Evolutionary conservation across 148 eudicot genomes (phyloP), one percentile per base, ranked within the genome.

Genomic region (Chenopodium berlandieri): DNA sequence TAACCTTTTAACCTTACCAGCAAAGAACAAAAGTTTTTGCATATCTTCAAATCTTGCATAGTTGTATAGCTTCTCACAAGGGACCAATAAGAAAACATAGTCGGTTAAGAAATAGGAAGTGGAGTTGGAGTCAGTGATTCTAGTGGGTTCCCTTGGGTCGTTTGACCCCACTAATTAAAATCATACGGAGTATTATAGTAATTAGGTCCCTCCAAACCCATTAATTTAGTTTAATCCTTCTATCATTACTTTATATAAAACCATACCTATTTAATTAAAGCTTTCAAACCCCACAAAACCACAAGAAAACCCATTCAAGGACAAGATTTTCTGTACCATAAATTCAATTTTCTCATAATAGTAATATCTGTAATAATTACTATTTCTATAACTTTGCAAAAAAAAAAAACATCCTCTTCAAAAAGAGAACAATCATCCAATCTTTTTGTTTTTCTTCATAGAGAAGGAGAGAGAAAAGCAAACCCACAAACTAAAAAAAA

Each of bases 101-200:
- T 85, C 92, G 94, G 97, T 91, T 92, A 77, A 73, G 82, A 86
- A 27, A 82, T 81, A 83, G 86, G 84, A 83, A 89, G 93, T 87
- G 93, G 97, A 93, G 93, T 86, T 84, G 91, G 94, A 92, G 93
- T 85, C 86, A 89, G 80, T 89, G 87, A 87, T 90, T 93, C 89
- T 87, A 90, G 93, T 90, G 95, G 90, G 89, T 89, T 89, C 90
- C 88, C 85, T 83, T 62, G 1, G 5, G 82, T 50, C 44, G 44
- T 68, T 83, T 77, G 85, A 82, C 92, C 97, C 92, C 86, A 86
- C 88, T 58, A 20, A 46, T 71, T 44, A 16, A 34, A 37, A 40
- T 44, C 16, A 65, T 44, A 23, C 23, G 23, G 23, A 23, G 23
- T 23, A 11, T 7, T 2, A 11, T 23, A 54, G 17, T 13, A 54